Conservation (phyloP, 805 yeast species). For the Kazachstania taianensis region DNA sequence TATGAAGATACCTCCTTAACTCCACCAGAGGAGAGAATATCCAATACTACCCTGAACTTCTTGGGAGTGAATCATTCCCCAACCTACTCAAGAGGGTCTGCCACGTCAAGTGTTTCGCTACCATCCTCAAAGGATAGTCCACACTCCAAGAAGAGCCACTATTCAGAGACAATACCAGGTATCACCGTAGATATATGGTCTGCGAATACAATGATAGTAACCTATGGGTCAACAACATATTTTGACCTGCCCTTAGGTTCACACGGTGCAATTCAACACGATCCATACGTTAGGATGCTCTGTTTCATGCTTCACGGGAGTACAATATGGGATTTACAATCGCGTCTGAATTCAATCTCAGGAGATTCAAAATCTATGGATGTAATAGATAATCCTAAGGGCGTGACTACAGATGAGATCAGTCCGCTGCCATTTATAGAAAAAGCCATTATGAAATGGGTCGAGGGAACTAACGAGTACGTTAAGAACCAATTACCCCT, state of each 20-base stretch:
- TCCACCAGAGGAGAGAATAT: constrained; percentile 1
- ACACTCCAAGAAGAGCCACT: no score
- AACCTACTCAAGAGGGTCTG: neutral
- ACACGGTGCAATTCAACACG: constrained; percentile 11
- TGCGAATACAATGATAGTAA: constrained; percentile 11
- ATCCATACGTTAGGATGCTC: constrained; percentile 10
- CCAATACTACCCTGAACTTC: neutral
- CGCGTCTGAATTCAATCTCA: constrained; percentile 6
- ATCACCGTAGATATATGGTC: constrained; percentile 9
- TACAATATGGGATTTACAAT: constrained; percentile 10
- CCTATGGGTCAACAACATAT: constrained; percentile 11
- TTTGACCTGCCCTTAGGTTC: constrained; percentile 12
- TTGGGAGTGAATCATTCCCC: neutral
- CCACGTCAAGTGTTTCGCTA: neutral
- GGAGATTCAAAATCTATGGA: neutral
- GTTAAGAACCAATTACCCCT: constrained; percentile 9
- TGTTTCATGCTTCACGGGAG: constrained; percentile 13
- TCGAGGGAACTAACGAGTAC: constrained; percentile 5
- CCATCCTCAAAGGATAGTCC: constrained; percentile 1
- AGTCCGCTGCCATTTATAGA: constrained; percentile 12
- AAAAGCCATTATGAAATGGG: constrained; percentile 13
- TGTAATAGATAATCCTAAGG: neutral
- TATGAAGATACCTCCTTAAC: constrained; percentile 7
- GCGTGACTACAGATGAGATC: neutral
- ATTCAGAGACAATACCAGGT: no score